phyloP scores from a whole-genome alignment of 352 stramenopile genomes.

The Globisporangium camurandrum region DNA sequence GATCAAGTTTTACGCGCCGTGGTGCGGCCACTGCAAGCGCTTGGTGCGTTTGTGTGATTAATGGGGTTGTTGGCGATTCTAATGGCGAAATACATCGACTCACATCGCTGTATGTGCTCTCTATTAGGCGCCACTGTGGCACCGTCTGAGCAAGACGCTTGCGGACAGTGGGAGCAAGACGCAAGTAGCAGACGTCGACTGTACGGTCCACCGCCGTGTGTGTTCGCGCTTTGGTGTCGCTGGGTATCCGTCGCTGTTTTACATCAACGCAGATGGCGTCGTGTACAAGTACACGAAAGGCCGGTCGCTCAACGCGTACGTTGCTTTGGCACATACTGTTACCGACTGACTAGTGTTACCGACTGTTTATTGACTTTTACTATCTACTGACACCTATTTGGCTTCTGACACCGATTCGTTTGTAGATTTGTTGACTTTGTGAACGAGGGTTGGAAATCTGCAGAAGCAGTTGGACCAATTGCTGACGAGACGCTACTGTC shows the following conservation, averaged over 20 bases:
- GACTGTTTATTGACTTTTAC: background rate
- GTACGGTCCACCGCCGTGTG: constrained; percentile 70
- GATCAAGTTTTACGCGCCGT: constrained; percentile 80
- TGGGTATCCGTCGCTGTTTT: constrained; percentile 74
- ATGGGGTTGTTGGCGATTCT: background rate
- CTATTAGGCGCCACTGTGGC: constrained; percentile 45
- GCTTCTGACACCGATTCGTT: too few relatives aligned
- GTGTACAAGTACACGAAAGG: constrained; percentile 76
- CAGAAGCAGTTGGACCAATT: constrained; percentile 44
- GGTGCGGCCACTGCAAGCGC: constrained; percentile 78
- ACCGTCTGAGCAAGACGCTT: constrained; percentile 64
- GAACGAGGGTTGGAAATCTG: constrained; percentile 44
- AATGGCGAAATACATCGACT: constrained; percentile 1
- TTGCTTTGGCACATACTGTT: background rate
- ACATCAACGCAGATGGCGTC: constrained; percentile 57
- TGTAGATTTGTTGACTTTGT: constrained; percentile 48
- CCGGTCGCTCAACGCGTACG: constrained; percentile 48
- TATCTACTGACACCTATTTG: background rate
- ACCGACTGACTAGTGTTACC: background rate
- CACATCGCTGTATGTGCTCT: background rate
- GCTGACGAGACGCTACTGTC: constrained; percentile 57
- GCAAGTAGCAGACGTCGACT: constrained; percentile 57
- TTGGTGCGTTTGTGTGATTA: constrained; percentile 25
- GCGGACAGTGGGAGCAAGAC: constrained; percentile 51
- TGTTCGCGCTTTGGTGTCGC: constrained; percentile 80